Evolutionary conservation across 768 basidiomycete genomes (phyloP).

Genomic region (Hericium erinaceus): DNA sequence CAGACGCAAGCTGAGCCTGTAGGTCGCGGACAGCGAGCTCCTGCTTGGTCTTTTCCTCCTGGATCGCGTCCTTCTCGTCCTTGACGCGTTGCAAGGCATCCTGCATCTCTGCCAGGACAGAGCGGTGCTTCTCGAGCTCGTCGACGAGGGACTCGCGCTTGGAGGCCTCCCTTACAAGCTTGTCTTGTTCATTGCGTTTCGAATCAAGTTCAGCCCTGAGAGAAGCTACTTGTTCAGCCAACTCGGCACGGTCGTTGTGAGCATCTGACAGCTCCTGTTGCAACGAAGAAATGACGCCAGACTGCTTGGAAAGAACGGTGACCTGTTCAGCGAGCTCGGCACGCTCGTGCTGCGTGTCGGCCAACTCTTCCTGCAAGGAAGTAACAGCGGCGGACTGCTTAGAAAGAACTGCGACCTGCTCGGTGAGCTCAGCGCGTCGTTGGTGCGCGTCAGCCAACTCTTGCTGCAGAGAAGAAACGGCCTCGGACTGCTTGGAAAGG

Average conservation of each 20-base stretch:
- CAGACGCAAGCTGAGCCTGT: conserved; percentile 54
- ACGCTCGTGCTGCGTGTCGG: conserved; percentile 40
- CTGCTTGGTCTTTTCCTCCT: conserved; percentile 60
- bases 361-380: conserved; percentile 43
- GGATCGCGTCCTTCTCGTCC: conserved; percentile 74
- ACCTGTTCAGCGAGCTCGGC: conserved; percentile 33
- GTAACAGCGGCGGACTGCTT: conserved; percentile 41
- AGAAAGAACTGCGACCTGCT: conserved; percentile 25
- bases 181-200: conserved; percentile 49
- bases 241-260: conserved; percentile 32
- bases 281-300: conserved; percentile 33
- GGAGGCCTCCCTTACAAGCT: conserved; percentile 61
- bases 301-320: conserved; percentile 40
- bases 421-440: conserved; percentile 34
- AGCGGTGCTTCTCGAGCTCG: conserved; percentile 73
- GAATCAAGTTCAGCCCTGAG: conserved; percentile 52
- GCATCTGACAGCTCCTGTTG: conserved; percentile 39
- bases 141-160: conserved; percentile 64
- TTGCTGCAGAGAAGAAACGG: conserved; percentile 39
- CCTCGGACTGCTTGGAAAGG: conserved; percentile 42
- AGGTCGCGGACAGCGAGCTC: conserved; percentile 68
- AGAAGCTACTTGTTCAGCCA: conserved; percentile 32
- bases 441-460: conserved; percentile 33
- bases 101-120: conserved; percentile 66
- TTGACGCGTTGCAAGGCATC: conserved; percentile 69